A percentile compares a stretch with the other conserved stretches of the same genome.
Conservation (phyloP, 2,329 filamentous ascomycete species). For the Paecilomyces fulvus region DNA sequence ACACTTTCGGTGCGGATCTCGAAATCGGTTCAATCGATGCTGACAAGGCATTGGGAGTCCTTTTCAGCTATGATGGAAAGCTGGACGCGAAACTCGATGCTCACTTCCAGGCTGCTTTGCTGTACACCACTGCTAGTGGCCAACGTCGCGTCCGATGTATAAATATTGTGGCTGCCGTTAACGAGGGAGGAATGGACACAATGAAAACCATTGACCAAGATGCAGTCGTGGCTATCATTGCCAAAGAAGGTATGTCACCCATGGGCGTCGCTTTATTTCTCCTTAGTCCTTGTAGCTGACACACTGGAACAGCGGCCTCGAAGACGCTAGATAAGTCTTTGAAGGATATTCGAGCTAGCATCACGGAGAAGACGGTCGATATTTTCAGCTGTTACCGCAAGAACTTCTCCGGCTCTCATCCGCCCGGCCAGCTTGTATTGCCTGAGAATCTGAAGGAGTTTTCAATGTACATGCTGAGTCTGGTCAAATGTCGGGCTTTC, state of each 20-base stretch:
- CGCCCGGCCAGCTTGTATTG: constrained; percentile 85
- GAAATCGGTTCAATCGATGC: constrained; percentile 88
- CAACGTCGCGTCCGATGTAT: constrained; percentile 85
- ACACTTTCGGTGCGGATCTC: constrained; percentile 88
- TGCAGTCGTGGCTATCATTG: constrained; percentile 76
- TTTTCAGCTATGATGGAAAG: constrained; percentile 94
- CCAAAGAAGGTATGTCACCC: constrained; percentile 60
- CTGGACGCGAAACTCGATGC: constrained; percentile 94
- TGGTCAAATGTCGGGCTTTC: constrained; percentile 85
- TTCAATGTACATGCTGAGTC: constrained; percentile 85
- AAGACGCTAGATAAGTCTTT: constrained; percentile 68
- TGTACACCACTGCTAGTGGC: constrained; percentile 87
- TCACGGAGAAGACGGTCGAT: constrained; percentile 89
- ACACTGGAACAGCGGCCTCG: constrained; percentile 53
- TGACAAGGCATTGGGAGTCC: constrained; percentile 85
- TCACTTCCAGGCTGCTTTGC: constrained; percentile 89
- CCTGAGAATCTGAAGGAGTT: constrained; percentile 95
- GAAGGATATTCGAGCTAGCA: constrained; percentile 73
- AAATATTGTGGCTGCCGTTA: constrained; percentile 89
- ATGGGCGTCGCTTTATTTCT: not conserved
- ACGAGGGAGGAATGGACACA: constrained; percentile 68
- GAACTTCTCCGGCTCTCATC: constrained; percentile 78
- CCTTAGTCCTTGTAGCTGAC: constrained; percentile 13
- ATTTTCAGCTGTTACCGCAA: constrained; percentile 88
- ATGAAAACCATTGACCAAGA: constrained; percentile 97